Evolutionary conservation across 2,329 filamentous ascomycete species (phyloP), one percentile per base, ranked within the genome.

Genomic region (Fusarium duplospermum): DNA sequence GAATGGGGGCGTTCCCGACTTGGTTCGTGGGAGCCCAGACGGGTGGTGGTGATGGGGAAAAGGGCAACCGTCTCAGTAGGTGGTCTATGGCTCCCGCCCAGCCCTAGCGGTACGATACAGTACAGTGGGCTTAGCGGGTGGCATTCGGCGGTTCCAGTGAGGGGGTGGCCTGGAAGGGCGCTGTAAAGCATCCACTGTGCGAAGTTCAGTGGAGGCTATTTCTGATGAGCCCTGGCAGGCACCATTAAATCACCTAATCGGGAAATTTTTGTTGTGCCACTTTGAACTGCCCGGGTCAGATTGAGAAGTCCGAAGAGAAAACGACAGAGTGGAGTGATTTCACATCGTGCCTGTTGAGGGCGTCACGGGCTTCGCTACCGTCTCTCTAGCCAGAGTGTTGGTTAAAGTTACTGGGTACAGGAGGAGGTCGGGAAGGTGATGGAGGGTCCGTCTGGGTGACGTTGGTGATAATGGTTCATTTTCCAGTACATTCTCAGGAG

Each of bases 371-470:
- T 63, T 57, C 47, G 47, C 35, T 31, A 40, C 70, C 54, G 72
- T 70, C 62, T 73, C 64, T 66, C 71, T 74, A 72, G 64, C 54
- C 64, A 60, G 69, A 73, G 68, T 24, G 71, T 62, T 72, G 71
- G 67, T 64, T 45, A 60, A 69, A 74, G 71, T 63, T 73, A 73
- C 64, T 66, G 69, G 64, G 47, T 31, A 29, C 27, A 54, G 31
- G 31, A 33, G n/a, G 67, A 73, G 68, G 71, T 64, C 60, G 50
- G 71, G 64, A 36, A 47, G 63, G 58, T 42, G 56, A 70, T 35
- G 40, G 31, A 33, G 31, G 61, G 69, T 72, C 71, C 64, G 74
- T 74, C 67, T 60, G 71, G 47, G 72, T 74, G 72, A 74, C 68
- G 72, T 66, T 74, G 56, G 73, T 68, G 56, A 73, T 68, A 72